Evolutionary conservation across 768 basidiomycete genomes (phyloP).

Genomic region (Thelephora ganbajun): DNA sequence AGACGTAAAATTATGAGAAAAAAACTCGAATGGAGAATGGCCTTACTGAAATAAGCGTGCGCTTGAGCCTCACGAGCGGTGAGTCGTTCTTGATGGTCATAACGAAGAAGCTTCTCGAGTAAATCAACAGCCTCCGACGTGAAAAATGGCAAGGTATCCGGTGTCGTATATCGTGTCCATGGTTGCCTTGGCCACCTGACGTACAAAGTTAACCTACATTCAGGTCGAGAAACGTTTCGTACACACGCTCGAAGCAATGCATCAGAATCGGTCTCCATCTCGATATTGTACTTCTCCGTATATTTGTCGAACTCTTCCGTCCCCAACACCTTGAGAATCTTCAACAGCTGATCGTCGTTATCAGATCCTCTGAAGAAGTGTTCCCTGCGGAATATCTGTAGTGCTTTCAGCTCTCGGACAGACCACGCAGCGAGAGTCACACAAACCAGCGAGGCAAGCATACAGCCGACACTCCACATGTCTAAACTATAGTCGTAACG

Average conservation of each 20-base stretch:
- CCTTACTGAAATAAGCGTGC: conserved; percentile 80
- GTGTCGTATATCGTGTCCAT: conserved; percentile 88
- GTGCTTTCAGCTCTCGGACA: not conserved
- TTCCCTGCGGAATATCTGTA: conserved; percentile 93
- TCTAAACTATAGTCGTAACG: conserved; percentile 96
- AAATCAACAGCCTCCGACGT: conserved; percentile 93
- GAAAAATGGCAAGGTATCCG: conserved; percentile 87
- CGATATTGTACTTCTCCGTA: conserved; percentile 86
- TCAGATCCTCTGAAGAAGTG: conserved; percentile 99
- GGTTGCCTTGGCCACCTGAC: conserved; percentile 78
- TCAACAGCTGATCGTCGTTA: conserved; percentile 96
- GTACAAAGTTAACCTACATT: conserved; percentile 6
- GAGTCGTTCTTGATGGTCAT: conserved; percentile 91
- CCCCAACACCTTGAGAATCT: conserved; percentile 93
- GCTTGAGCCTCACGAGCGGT: conserved; percentile 88
- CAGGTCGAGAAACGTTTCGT: not conserved
- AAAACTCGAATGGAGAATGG: not conserved
- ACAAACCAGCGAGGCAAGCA: conserved; percentile 91
- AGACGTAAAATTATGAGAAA: not conserved
- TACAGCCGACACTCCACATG: conserved; percentile 99
- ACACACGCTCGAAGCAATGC: conserved; percentile 73
- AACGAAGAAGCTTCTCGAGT: conserved; percentile 86
- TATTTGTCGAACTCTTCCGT: conserved; percentile 90
- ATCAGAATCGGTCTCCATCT: conserved; percentile 84
- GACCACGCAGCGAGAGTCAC: not conserved